Base-by-base conservation (phyloP, 2,329 filamentous ascomycete genomes). In the Mycocentrospora acerina region DNA sequence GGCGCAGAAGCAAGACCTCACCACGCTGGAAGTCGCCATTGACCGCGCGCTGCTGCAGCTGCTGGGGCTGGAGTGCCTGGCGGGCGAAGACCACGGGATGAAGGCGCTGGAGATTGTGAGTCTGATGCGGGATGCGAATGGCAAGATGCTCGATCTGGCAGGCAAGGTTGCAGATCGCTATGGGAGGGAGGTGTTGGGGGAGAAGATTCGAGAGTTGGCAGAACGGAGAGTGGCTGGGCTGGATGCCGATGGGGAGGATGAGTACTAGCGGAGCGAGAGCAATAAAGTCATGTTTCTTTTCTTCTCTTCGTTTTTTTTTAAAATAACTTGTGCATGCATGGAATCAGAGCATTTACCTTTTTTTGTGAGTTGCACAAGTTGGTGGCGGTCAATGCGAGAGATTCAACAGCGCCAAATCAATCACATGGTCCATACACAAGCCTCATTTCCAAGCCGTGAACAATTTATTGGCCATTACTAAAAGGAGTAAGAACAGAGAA, bases 61-160 rank as follows among this genome's bases (percentile, higher is more conserved):
- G 64, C 75, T 98, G 60, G 90, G 88, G 2, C 74, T 85, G 6
- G 93, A 97, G 72, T 98, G 93, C 65, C 82, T 90, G 43, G 88
- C 93, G 52, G 89, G 90, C 29, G 93, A 98, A 66, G 90, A 97
- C 48, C 78, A 86, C 19, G 91, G 90, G 5, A 96, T 96, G 89
- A 89, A 91, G 53, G 91, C 91, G 1, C 73, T 98, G 24, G 94
- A 98, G 70, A 79, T 97, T 57, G 93, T 95, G 19, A 77, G 80
- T 46, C 74, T 98, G 58, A 87, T 98, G 83, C 80, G 79, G 29
- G 90, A 97, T 70, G 77, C 82, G 30, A 86, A 81, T 44, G 91
- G 91, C 13, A 85, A 86, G 65, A 96, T 96, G 88, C 69, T 95
- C 41, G 90, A 96, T 65, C 87, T 91, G 4, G 93, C 93, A 2